phyloP scores from a whole-genome alignment of 495 filamentous ascomycete genomes.

The Pyrenula aspistea region DNA sequence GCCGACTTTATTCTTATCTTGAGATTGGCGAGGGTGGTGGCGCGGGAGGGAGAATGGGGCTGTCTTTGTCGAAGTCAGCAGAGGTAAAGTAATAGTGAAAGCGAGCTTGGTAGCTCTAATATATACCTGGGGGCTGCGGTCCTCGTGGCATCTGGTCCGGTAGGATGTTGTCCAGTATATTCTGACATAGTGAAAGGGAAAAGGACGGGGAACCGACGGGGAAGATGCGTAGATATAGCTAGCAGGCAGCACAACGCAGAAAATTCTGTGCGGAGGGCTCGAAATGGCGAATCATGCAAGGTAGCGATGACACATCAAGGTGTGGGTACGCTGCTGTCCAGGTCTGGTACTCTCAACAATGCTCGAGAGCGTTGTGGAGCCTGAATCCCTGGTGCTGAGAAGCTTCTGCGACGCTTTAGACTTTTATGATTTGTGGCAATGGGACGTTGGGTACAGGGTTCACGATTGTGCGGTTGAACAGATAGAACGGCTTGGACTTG shows the following conservation, averaged over 20 bases:
- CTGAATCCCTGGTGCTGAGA: background rate
- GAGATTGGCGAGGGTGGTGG: slow-evolving; percentile 87
- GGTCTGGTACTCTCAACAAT: background rate
- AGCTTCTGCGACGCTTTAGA: background rate
- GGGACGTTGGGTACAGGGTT: background rate
- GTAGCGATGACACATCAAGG: background rate
- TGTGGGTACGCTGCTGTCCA: background rate
- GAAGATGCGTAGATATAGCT: background rate
- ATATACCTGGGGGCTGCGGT: slow-evolving; percentile 6
- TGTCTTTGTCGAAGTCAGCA: slow-evolving; percentile 39
- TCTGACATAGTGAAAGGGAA: slow-evolving; percentile 2
- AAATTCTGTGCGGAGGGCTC: background rate
- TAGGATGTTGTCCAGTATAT: slow-evolving; percentile 1
- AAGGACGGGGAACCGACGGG: background rate
- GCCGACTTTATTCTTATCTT: slow-evolving; percentile 59
- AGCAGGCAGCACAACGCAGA: background rate
- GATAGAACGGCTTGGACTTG: background rate
- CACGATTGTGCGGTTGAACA: background rate
- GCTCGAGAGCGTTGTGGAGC: background rate
- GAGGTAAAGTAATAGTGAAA: slow-evolving; percentile 33
- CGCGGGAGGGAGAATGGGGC: slow-evolving; percentile 53
- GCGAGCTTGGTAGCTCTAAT: slow-evolving; percentile 21
- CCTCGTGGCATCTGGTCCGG: slow-evolving; percentile 2
- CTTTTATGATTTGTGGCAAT: background rate
- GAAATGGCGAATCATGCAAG: background rate